Evolutionary conservation across 371 early-diverging fungal genomes (phyloP), one percentile per base, ranked within the genome.

Genomic region (Circinella umbellata): DNA sequence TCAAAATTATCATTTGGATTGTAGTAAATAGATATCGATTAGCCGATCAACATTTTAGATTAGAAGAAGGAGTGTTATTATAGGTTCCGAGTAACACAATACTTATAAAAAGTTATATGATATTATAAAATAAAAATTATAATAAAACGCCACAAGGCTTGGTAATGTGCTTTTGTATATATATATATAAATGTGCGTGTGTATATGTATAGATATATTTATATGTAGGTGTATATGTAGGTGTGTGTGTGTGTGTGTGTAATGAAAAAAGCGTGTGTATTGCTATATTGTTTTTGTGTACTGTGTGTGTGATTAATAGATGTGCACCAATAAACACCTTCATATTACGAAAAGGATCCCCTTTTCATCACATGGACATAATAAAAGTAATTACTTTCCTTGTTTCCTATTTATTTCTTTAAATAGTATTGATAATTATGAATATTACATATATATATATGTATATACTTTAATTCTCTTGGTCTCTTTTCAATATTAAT

Each of bases 61-160:
- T 15, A 47, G 11, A 47, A 9, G 15, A 47, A 15, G 15, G 9
- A 47, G 47, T 11, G 47, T 15, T 47, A 13, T 51, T 51, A 13
- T 42, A n/a, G 14, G 51, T 51, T 51, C 51, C 51, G 15, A 51
- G 51, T 51, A 51, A n/a, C 51, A 51, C 51, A 51, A 51, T n/a
- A 27, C 27, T 27, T 27, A 27, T 27, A 27, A 27, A n/a, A 51
- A 14, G 51, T 42, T 42, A 11, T 6, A 42, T 9, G 1, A 42
- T 42, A 42, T 9, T 42, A 42, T 14, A 51, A 13, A n/a, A 51
- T 13, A 14, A 14, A 51, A n/a, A 27, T 27, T 27, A 27, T 27
- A 27, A 51, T 5, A 51, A 15, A 51, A 51, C 51, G n/a, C 51
- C 51, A 17, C 51, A 14, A 51, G 51, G 51, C 5, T 51, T 8